phyloP scores from a whole-genome alignment of 1,139 yeast genomes.

The Magnusiomyces ingens region DNA sequence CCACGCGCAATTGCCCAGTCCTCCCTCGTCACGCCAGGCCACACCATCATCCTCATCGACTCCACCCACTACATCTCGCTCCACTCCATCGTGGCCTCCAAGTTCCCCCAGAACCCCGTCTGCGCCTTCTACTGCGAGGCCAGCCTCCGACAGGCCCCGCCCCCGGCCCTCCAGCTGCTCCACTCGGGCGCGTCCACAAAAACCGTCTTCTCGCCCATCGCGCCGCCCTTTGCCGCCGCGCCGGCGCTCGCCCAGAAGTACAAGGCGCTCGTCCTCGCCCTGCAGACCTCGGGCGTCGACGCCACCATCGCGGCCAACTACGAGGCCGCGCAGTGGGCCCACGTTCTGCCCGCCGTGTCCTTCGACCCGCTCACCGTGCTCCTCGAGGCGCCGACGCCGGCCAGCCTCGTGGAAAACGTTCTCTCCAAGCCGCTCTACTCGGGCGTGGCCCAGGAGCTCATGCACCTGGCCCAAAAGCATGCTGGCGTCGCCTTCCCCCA shows the following conservation, averaged over 20 bases:
- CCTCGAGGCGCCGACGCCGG: slow-evolving; percentile 64
- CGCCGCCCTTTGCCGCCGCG: slow-evolving; percentile 16
- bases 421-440: slow-evolving; percentile 78
- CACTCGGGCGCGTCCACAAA: slow-evolving; percentile 15
- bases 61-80: slow-evolving; percentile 28
- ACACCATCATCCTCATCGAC: slow-evolving; percentile 29
- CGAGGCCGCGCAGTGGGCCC: slow-evolving; percentile 62
- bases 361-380: slow-evolving; percentile 69
- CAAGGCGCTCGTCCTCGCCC: slow-evolving; percentile 1
- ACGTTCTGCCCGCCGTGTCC: slow-evolving; percentile 71
- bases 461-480: slow-evolving; percentile 13
- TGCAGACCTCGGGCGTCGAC: slow-evolving; percentile 14
- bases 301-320: slow-evolving; percentile 11
- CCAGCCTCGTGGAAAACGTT: slow-evolving; percentile 53
- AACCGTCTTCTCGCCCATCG: slow-evolving; percentile 18
- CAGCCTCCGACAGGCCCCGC: slow-evolving; percentile 17
- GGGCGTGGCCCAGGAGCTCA: slow-evolving; percentile 41
- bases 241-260: slow-evolving; percentile 4
- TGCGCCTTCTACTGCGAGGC: slow-evolving; percentile 22
- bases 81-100: slow-evolving; percentile 25
- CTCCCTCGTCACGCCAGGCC: slow-evolving; percentile 22
- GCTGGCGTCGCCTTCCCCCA: slow-evolving; percentile 11
- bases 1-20: slow-evolving; percentile 10
- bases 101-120: slow-evolving; percentile 25
- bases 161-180: slow-evolving; percentile 15